A percentile compares a stretch with the other conserved stretches of the same genome.
Evolutionary conservation across 1,284 basidiomycete species (phyloP).

Genomic region (Kwoniella shivajii): DNA sequence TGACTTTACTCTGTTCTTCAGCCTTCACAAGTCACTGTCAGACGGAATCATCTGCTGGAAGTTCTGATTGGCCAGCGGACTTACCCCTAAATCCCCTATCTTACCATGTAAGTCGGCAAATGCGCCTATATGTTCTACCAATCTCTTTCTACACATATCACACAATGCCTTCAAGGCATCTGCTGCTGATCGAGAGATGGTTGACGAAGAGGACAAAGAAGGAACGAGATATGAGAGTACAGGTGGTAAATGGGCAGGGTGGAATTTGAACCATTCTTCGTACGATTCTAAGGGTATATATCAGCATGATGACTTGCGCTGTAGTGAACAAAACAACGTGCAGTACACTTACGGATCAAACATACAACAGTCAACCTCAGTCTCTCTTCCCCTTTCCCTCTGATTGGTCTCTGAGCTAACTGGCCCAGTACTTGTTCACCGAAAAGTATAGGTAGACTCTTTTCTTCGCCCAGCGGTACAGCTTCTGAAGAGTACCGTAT

Average conservation of each 20-base stretch:
- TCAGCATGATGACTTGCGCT: constrained; percentile 6
- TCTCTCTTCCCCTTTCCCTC: constrained; percentile 57
- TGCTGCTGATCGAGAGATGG: constrained; percentile 73
- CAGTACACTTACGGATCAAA: constrained; percentile 63
- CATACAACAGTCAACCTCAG: constrained; percentile 70
- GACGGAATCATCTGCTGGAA: background rate
- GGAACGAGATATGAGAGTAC: constrained; percentile 71
- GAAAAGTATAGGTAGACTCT: constrained; percentile 68
- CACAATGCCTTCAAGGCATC: constrained; percentile 79
- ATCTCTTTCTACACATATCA: constrained; percentile 75
- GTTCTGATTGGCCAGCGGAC: constrained; percentile 35
- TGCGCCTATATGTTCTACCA: constrained; percentile 77
- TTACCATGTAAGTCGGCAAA: constrained; percentile 80
- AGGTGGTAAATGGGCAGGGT: constrained; percentile 56
- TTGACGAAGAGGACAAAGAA: constrained; percentile 62
- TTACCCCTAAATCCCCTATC: constrained; percentile 69
- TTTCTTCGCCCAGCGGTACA: constrained; percentile 70
- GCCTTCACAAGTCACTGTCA: no score
- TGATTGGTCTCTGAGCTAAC: constrained; percentile 64
- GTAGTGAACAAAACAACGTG: no score
- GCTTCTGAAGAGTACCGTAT: constrained; percentile 83
- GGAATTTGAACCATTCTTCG: constrained; percentile 75
- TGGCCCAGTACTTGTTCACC: constrained; percentile 67
- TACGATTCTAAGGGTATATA: constrained; percentile 64
- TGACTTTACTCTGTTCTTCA: constrained; percentile 81